phyloP scores from a whole-genome alignment of 768 basidiomycete species.

The Chalciporus chontae region DNA sequence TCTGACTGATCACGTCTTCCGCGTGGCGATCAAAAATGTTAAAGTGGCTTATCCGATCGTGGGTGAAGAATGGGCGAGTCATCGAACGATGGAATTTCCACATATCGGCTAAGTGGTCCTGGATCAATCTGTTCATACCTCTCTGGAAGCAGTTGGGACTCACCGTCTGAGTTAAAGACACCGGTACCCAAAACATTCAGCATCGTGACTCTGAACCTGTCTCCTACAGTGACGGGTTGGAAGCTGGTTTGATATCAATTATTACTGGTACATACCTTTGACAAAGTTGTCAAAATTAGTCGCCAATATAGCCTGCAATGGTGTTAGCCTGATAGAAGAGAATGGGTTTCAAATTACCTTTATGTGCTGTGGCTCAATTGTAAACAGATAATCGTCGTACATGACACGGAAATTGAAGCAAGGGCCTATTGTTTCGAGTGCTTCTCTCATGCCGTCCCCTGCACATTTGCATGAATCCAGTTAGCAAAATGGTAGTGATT shows the following conservation, averaged over 20 bases:
- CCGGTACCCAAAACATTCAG: conserved; percentile 55
- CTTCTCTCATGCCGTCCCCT: conserved; percentile 44
- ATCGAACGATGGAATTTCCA: conserved; percentile 67
- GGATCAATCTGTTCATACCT: conserved; percentile 6
- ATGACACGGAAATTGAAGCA: conserved; percentile 44
- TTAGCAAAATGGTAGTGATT: background rate
- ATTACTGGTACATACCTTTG: conserved; percentile 40
- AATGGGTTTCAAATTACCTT: conserved; percentile 29
- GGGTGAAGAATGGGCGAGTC: conserved; percentile 62
- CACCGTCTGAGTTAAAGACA: conserved; percentile 68
- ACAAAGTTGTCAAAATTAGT: conserved; percentile 58
- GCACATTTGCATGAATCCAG: background rate
- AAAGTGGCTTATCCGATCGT: conserved; percentile 57
- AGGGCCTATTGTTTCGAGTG: conserved; percentile 36
- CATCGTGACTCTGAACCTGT: conserved; percentile 42
- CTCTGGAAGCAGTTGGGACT: conserved; percentile 3
- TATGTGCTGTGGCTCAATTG: conserved; percentile 51
- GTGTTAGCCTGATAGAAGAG: background rate
- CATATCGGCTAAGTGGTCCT: conserved; percentile 35
- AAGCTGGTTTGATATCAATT: background rate
- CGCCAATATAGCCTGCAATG: conserved; percentile 40
- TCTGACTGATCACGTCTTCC: conserved; percentile 38
- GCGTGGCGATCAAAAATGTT: conserved; percentile 58
- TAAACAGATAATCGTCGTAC: conserved; percentile 45
- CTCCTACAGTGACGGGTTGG: conserved; percentile 2